phyloP scores from a whole-genome alignment of 805 yeast species.

The Maudiozyma turicensis region DNA sequence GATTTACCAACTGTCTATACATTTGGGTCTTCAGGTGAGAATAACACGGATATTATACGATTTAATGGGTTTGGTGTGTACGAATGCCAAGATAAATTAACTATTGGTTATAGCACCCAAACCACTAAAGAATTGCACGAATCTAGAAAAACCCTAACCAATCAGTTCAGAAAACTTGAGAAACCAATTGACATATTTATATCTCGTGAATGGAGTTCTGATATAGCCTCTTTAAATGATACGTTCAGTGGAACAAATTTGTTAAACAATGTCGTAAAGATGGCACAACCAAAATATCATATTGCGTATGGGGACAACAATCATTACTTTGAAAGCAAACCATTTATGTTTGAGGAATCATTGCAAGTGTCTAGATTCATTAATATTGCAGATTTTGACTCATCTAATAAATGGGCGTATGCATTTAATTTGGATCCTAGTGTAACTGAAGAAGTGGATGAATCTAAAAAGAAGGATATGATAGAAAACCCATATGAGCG shows the following conservation, averaged over 20 bases:
- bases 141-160: constrained; percentile 20
- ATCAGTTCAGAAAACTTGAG: constrained; percentile 7
- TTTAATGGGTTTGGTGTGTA: constrained; percentile 31
- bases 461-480: constrained; percentile 3
- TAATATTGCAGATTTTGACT: constrained; percentile 51
- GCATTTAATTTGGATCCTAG: constrained; percentile 43
- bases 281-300: constrained; percentile 54
- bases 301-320: constrained; percentile 39
- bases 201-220: constrained; percentile 51
- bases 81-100: constrained; percentile 37
- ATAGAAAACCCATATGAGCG: constrained; percentile 9
- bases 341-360: constrained; percentile 46
- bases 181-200: constrained; percentile 45
- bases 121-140: constrained; percentile 8
- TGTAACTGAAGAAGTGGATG: constrained; percentile 19
- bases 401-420: constrained; percentile 58
- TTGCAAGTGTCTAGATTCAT: constrained; percentile 49
- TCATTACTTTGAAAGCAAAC: constrained; percentile 42
- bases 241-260: constrained; percentile 36
- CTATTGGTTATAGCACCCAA: constrained; percentile 38
- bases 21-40: background rate
- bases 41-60: constrained; percentile 12
- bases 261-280: constrained; percentile 39
- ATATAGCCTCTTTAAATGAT: constrained; percentile 36
- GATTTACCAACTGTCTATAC: constrained; percentile 12